Evolutionary conservation across 495 filamentous ascomycete genomes (phyloP).

Genomic region (Aspergillus homomorphus): DNA sequence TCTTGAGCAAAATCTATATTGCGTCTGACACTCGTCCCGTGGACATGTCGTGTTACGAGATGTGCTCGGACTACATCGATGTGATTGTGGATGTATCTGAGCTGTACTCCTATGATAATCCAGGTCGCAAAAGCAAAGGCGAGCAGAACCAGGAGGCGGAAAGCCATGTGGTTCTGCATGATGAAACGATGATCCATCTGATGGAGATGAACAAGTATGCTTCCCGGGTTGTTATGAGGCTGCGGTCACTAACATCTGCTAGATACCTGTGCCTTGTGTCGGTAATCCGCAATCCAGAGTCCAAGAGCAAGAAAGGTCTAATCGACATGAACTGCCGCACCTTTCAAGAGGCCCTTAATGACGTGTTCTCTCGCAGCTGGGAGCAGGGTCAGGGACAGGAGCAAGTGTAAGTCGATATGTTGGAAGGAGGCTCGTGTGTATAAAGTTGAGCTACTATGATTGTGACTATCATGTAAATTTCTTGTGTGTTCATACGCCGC

Average conservation of each 20-base stretch:
- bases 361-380: slow-evolving; percentile 54
- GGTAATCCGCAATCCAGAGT: slow-evolving; percentile 63
- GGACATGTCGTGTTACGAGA: slow-evolving; percentile 91
- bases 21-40: slow-evolving; percentile 91
- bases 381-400: slow-evolving; percentile 24
- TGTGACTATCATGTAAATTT: not conserved
- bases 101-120: slow-evolving; percentile 75
- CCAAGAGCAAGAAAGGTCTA: slow-evolving; percentile 54
- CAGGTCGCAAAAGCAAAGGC: slow-evolving; percentile 58
- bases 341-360: slow-evolving; percentile 56
- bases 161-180: slow-evolving; percentile 72
- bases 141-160: slow-evolving; percentile 72
- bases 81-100: slow-evolving; percentile 95
- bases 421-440: not conserved
- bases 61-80: slow-evolving; percentile 96
- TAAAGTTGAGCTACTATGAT: not conserved
- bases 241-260: slow-evolving; percentile 10
- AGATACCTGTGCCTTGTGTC: slow-evolving; percentile 69
- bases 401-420: not conserved
- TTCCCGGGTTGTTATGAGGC: not conserved
- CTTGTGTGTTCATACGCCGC: not conserved
- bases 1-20: slow-evolving; percentile 96
- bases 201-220: slow-evolving; percentile 85
- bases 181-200: slow-evolving; percentile 81
- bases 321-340: slow-evolving; percentile 62